A percentile compares a stretch with the other conserved stretches of the same genome.
Conservation (phyloP, 2,329 filamentous ascomycete genomes). For the Colletotrichum sidae region DNA sequence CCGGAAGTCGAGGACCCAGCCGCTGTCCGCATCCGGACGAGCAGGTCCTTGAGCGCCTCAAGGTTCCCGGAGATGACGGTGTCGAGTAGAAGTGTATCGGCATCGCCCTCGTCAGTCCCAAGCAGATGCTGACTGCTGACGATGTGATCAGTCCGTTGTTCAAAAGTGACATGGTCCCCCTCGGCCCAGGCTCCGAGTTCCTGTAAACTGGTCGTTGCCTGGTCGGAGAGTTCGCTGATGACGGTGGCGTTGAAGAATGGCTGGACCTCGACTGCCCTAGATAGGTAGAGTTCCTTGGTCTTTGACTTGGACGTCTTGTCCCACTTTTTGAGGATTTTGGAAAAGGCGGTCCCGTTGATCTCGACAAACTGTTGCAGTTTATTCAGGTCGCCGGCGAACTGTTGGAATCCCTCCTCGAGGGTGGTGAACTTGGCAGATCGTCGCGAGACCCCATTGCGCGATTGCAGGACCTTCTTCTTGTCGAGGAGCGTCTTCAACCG, state of each 20-base stretch:
- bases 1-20: slow-evolving; percentile 63
- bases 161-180: slow-evolving; percentile 91
- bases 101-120: slow-evolving; percentile 87
- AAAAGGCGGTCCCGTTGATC: slow-evolving; percentile 97
- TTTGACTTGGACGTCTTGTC: slow-evolving; percentile 99
- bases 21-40: slow-evolving; percentile 74
- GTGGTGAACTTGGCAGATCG: slow-evolving; percentile 94
- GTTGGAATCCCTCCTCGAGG: slow-evolving; percentile 94
- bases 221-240: slow-evolving; percentile 95
- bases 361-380: slow-evolving; percentile 99
- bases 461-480: slow-evolving; percentile 93
- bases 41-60: slow-evolving; percentile 81
- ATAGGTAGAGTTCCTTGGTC: slow-evolving; percentile 97
- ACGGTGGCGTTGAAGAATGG: slow-evolving; percentile 98
- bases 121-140: slow-evolving; percentile 74
- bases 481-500: slow-evolving; percentile 92
- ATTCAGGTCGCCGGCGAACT: slow-evolving; percentile 96
- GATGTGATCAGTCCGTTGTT: slow-evolving; percentile 69
- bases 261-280: slow-evolving; percentile 94
- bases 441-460: slow-evolving; percentile 78
- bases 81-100: slow-evolving; percentile 88
- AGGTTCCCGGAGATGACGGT: slow-evolving; percentile 86
- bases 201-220: slow-evolving; percentile 94
- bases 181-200: slow-evolving; percentile 98
- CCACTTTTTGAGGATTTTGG: slow-evolving; percentile 99